These are phyloP conservation scores for Petrea volubilis DNA, from an alignment of 257 asterid species.

Conservation along the genomic window DNA sequence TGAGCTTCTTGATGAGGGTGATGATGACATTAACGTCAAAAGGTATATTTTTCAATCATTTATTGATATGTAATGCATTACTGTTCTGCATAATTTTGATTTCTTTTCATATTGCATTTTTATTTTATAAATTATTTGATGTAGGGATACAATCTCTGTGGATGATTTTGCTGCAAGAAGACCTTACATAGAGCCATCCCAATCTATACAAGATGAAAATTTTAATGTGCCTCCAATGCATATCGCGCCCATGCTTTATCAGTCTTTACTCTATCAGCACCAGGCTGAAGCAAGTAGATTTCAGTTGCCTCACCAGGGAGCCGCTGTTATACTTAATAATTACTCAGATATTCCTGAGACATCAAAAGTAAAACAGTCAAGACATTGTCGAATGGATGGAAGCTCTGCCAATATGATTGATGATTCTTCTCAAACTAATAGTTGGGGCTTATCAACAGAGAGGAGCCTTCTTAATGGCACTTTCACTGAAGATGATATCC, in stretches of 20 bases:
- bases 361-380: slow-evolving; percentile 40
- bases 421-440: slow-evolving; percentile 39
- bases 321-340: slow-evolving; percentile 37
- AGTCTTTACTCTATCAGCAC: slow-evolving; percentile 60
- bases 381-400: slow-evolving; percentile 38
- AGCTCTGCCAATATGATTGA: slow-evolving; percentile 32
- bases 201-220: slow-evolving; percentile 42
- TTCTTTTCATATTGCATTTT: slow-evolving; percentile 14
- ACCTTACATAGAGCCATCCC: slow-evolving; percentile 49
- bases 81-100: slow-evolving; percentile 7
- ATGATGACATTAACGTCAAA: slow-evolving; percentile 46
- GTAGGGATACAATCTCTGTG: slow-evolving; percentile 55
- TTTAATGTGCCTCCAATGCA: slow-evolving; percentile 41
- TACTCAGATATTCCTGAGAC: slow-evolving; percentile 32
- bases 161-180: slow-evolving; percentile 47
- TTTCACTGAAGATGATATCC: slow-evolving; percentile 85
- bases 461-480: slow-evolving; percentile 49
- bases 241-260: slow-evolving; percentile 54
- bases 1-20: slow-evolving; percentile 78
- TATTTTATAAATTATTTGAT: slow-evolving; percentile 24
- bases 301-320: slow-evolving; percentile 50
- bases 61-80: slow-evolving; percentile 12
- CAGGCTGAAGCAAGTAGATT: slow-evolving; percentile 65
- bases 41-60: slow-evolving; percentile 42
- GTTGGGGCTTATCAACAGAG: slow-evolving; percentile 60